Base-by-base conservation (phyloP, 208 protist species). In the Crithidia fasciculata region DNA sequence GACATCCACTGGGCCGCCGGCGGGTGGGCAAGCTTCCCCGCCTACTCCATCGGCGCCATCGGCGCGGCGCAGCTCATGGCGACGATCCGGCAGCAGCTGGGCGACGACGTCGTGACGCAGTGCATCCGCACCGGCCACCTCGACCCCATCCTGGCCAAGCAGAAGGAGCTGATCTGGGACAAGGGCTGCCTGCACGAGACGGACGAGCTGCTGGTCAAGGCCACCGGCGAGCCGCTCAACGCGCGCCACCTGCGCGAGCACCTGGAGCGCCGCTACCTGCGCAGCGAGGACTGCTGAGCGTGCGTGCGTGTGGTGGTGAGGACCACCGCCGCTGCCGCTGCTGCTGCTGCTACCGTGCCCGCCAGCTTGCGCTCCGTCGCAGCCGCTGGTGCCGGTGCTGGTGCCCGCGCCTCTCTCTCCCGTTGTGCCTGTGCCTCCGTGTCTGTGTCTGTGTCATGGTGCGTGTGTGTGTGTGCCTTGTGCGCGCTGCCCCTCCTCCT, bases 1-100 rank as follows among this genome's bases (percentile, higher is more conserved):
- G 92, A 97, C 72, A 83, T 96, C 19, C 91, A 96, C 80, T 97
- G 95, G 90, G 54, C 80, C 8, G 19, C 18, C 4, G 84, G 85
- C n/a, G 28, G 55, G n/a, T 86, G 90, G 45, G 90, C 84, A 3
- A 92, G 90, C 77, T 98, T 97, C 82, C 91, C 90, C 0, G 88
- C 86, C 1, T 98, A 98, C 72, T 58, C 82, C 2, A 41, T 96
- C 5, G 94, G 92, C n/a, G 73, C 87, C 16, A 91, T 95, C 66
- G 59, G 85, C 16, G 78, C 91, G 10, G 91, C 88, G 47, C 92
- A 97, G 76, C 69, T 97, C 16, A 85, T 92, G 80, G 66, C 66
- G 44, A 70, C 69, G n/a, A 83, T 94, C 57, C 61, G 69, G 65
- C 66, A 82, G 72, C 81, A 93, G 65, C 65, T 90, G 6, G 82